These are phyloP conservation scores for Cryomyces minteri DNA, from an alignment of 495 filamentous ascomycete species.

Conservation along the genomic window DNA sequence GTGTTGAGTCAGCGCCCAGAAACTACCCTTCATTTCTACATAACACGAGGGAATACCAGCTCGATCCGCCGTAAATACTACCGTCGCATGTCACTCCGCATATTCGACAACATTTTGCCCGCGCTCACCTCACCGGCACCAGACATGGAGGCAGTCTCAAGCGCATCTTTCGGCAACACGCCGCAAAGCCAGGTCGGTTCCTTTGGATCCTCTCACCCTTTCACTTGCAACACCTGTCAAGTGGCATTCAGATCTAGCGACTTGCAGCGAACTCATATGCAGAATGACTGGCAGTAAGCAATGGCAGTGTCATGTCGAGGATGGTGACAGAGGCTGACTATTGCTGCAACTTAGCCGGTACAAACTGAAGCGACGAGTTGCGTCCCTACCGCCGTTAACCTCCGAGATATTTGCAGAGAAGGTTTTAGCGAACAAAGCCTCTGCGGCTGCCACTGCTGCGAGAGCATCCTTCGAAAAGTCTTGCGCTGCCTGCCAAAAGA, in stretches of 20 bases:
- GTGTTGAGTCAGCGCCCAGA: no score
- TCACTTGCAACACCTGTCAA: conserved; percentile 95
- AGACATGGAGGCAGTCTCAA: no score
- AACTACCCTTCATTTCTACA: no score
- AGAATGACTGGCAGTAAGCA: conserved; percentile 93
- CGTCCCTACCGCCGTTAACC: conserved; percentile 75
- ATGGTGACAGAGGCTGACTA: not conserved
- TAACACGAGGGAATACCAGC: no score
- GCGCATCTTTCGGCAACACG: no score
- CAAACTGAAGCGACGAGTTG: conserved; percentile 90
- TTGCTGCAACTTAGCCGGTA: conserved; percentile 47
- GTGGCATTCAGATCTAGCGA: conserved; percentile 89
- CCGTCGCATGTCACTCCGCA: no score
- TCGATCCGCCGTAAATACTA: no score
- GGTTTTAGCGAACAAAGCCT: conserved; percentile 80
- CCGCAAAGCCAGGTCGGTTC: no score
- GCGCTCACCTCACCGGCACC: no score
- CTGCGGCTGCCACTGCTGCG: conserved; percentile 63
- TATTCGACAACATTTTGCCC: no score
- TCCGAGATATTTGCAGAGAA: conserved; percentile 93
- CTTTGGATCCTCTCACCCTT: conserved; percentile 43
- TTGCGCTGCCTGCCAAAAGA: conserved; percentile 73
- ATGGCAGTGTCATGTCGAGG: not conserved
- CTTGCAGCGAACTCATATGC: conserved; percentile 90
- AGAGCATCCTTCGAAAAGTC: conserved; percentile 75